These are phyloP conservation scores for Hymenoscyphus repandus DNA, from an alignment of 2,329 filamentous ascomycete genomes.

Conservation along the genomic window DNA sequence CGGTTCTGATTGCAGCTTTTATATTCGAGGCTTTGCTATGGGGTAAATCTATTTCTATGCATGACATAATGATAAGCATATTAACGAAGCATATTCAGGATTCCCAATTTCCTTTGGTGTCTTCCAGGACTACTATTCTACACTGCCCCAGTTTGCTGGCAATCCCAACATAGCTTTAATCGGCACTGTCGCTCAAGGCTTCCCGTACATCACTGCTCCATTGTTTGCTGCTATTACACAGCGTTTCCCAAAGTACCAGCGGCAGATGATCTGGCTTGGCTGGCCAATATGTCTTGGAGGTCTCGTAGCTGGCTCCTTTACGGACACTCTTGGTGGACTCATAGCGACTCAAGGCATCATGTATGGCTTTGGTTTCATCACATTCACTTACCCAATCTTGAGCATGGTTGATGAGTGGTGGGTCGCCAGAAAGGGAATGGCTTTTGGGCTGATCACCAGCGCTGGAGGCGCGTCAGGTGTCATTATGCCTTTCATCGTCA, in stretches of 20 bases:
- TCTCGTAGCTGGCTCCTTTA: slow-evolving; percentile 44
- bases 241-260: slow-evolving; percentile 32
- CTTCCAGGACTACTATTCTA: slow-evolving; percentile 65
- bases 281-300: slow-evolving; percentile 37
- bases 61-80: not conserved
- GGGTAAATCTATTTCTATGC: slow-evolving; percentile 1
- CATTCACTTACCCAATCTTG: slow-evolving; percentile 52
- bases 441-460: slow-evolving; percentile 51
- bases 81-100: slow-evolving; percentile 42
- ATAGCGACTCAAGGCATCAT: slow-evolving; percentile 57
- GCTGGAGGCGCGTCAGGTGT: slow-evolving; percentile 45
- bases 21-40: slow-evolving; percentile 17
- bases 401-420: slow-evolving; percentile 61
- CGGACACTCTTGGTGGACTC: slow-evolving; percentile 46
- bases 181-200: slow-evolving; percentile 44
- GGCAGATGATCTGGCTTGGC: slow-evolving; percentile 34
- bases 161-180: slow-evolving; percentile 52
- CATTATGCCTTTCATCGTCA: slow-evolving; percentile 47
- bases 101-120: slow-evolving; percentile 66
- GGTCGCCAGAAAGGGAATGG: slow-evolving; percentile 50
- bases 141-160: slow-evolving; percentile 49
- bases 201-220: slow-evolving; percentile 33
- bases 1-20: slow-evolving; percentile 12
- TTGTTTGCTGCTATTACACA: slow-evolving; percentile 31
- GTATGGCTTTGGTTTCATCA: slow-evolving; percentile 52